Percentiles rank a stretch among this genome's conserved stretches.
phyloP scores from a whole-genome alignment of 2,329 filamentous ascomycete species.

The Neocatenulostroma microsporum region DNA sequence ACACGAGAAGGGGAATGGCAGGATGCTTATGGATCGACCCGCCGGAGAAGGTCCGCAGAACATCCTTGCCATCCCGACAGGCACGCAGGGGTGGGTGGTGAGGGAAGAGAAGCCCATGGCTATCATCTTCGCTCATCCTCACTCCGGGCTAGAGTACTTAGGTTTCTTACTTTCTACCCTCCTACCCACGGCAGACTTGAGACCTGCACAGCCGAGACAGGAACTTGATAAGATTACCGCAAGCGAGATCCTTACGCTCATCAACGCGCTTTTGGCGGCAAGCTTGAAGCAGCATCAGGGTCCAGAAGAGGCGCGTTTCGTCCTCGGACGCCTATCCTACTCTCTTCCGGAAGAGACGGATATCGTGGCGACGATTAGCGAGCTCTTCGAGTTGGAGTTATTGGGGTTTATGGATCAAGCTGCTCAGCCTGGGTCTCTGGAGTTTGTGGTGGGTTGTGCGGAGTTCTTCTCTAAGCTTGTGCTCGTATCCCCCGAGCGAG shows the following conservation, averaged over 20 bases:
- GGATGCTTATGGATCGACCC: slow-evolving; percentile 7
- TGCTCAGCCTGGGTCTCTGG: slow-evolving; percentile 54
- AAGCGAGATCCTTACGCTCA: slow-evolving; percentile 64
- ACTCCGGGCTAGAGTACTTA: slow-evolving; percentile 72
- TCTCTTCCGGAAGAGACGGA: slow-evolving; percentile 52
- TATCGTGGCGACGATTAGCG: slow-evolving; percentile 71
- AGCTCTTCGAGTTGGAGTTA: slow-evolving; percentile 69
- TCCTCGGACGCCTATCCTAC: slow-evolving; percentile 45
- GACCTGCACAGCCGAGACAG: slow-evolving; percentile 8
- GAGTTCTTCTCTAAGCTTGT: slow-evolving; percentile 72
- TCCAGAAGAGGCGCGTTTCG: slow-evolving; percentile 34
- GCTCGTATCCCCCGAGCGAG: slow-evolving; percentile 64
- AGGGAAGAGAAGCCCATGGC: slow-evolving; percentile 70
- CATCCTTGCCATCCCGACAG: slow-evolving; percentile 55
- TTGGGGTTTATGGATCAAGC: slow-evolving; percentile 44
- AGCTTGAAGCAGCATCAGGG: slow-evolving; percentile 21
- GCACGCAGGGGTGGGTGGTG: slow-evolving; percentile 63
- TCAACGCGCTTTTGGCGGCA: slow-evolving; percentile 59
- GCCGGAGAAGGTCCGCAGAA: slow-evolving; percentile 23
- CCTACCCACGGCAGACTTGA: slow-evolving; percentile 41
- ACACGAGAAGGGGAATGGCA: slow-evolving; percentile 5
- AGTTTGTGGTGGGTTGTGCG: slow-evolving; percentile 65
- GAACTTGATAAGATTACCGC: slow-evolving; percentile 52
- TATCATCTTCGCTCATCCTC: slow-evolving; percentile 63
- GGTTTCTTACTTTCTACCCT: slow-evolving; percentile 67